Evolutionary conservation across 2,329 filamentous ascomycete genomes (phyloP), one percentile per base, ranked within the genome.

Genomic region (Neonectria hederae): DNA sequence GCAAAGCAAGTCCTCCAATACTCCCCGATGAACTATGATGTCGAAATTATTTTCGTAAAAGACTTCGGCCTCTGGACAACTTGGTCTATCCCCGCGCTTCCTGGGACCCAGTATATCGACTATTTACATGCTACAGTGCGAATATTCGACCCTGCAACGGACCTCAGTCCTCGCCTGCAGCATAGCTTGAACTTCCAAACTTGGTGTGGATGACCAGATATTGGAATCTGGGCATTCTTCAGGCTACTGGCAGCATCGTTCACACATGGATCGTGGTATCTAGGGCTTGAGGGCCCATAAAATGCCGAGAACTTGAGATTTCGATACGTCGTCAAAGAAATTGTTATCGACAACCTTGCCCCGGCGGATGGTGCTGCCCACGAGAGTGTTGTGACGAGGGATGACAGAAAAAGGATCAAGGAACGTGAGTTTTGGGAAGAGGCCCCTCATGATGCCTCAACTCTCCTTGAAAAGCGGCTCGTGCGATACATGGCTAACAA

Each of bases 41-140:
- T 69, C 13, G 63, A 69, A 10, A 38, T 69, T 10, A 69, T 66
- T 58, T 49, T 66, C 13, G 32, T 69, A 0, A 66, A 66, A 4
- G 11, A 52, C 9, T 24, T 30, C 7, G 63, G 66, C 2, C 21
- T 66, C 0, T 69, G 55, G 66, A 28, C 55, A 0, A 66, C 66
- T 1, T 69, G 55, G 59, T 10, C 42, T 5, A 11, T 68, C 2
- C 24, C 19, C 1, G 62, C 57, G 21, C 43, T 8, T 0, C 66
- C 66, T 0, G n/a, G 5, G 2, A 54, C 54, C 9, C 26, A 38
- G 6, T 53, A 66, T n/a, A 42, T 68, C 7, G 32, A 63, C 13
- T 54, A 43, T 14, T 11, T 69, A 2, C 40, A 40, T 3, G 49
- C 52, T 17, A 59, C 46, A 0, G 4, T 69, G 2, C 66, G 66